A percentile compares a stretch with the other conserved stretches of the same genome.
phyloP scores from a whole-genome alignment of 1,139 yeast species.

The Yamadazyma triangularis region DNA sequence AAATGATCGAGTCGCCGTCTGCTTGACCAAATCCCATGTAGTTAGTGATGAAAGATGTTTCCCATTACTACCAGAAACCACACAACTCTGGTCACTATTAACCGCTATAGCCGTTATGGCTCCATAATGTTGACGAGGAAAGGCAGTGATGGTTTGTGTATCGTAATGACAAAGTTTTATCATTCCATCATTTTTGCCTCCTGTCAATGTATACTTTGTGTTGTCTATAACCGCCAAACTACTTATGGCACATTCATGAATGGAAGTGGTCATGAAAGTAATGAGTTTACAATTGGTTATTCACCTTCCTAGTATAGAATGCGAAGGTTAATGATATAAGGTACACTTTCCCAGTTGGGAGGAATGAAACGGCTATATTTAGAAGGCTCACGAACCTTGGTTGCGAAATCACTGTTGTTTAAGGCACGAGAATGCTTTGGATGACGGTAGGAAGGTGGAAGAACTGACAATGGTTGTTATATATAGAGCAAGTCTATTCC shows the following conservation, averaged over 20 bases:
- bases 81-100: neutral
- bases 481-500: no score
- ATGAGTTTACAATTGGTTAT: no score
- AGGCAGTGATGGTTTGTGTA: neutral
- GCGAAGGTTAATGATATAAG: no score
- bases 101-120: neutral
- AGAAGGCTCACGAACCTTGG: no score
- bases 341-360: no score
- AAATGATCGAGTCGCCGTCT: conserved; percentile 5
- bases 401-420: no score
- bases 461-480: no score
- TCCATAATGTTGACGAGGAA: neutral
- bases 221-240: conserved; percentile 14
- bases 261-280: no score
- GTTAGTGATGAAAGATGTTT: neutral
- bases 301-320: no score
- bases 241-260: conserved; percentile 16
- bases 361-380: no score
- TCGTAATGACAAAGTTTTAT: neutral
- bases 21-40: conserved; percentile 25
- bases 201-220: conserved; percentile 19
- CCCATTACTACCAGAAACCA: neutral
- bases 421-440: no score
- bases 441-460: no score
- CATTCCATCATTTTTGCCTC: conserved; percentile 12